These are phyloP conservation scores for Miscanthus sacchariflorus DNA, from an alignment of 202 grass and related monocot species.

Conservation along the genomic window DNA sequence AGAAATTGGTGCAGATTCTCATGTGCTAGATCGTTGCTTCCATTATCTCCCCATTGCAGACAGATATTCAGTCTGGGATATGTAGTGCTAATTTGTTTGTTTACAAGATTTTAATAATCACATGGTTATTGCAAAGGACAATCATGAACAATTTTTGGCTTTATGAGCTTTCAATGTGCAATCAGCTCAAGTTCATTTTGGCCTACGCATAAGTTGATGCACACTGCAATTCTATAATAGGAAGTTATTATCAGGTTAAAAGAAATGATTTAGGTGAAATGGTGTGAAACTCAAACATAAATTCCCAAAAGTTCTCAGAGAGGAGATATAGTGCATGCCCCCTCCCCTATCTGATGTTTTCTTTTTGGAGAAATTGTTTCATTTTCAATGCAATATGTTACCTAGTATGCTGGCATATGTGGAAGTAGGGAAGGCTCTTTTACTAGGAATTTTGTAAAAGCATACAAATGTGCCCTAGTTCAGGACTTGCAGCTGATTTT, in stretches of 20 bases:
- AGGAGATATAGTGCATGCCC: background rate
- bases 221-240: background rate
- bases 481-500: background rate
- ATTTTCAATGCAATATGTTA: background rate
- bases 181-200: background rate
- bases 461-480: slow-evolving; percentile 13
- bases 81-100: slow-evolving; percentile 4
- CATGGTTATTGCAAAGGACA: background rate
- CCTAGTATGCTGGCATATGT: background rate
- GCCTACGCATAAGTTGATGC: background rate
- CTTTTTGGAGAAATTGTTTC: background rate
- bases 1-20: background rate
- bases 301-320: background rate
- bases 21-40: background rate
- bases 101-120: background rate
- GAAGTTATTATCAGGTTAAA: slow-evolving; percentile 20
- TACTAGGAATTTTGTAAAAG: background rate
- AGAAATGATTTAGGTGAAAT: background rate
- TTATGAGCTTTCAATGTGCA: background rate
- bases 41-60: background rate
- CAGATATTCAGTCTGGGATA: background rate
- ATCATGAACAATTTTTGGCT: background rate
- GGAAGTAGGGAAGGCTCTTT: background rate
- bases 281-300: slow-evolving; percentile 4
- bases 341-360: background rate